Evolutionary conservation across 2,329 filamentous ascomycete species (phyloP), one percentile per base, ranked within the genome.

Genomic region (Hypoxylon sp.): DNA sequence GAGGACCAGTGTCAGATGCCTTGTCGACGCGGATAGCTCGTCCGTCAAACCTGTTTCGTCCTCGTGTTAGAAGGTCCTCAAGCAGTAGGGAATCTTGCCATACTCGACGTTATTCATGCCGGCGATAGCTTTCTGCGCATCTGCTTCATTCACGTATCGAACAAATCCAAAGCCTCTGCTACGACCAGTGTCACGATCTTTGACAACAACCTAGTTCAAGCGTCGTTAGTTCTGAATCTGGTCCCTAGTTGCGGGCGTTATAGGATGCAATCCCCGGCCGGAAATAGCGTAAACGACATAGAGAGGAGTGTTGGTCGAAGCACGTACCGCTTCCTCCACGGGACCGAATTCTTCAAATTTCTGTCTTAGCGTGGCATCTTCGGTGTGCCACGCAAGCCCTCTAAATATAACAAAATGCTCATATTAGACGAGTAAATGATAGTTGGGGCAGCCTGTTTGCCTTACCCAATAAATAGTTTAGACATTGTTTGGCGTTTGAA

Each of bases 151-250:
- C 56, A 88, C 83, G 83, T 95, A 99, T 75, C 94, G 92, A 71
- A 99, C 95, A 81, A 98, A 98, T 52, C 96, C 96, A 80, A 98
- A 99, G 68, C 96, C 96, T 81, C 96, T 93, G 86, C 94, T 98
- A 81, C 95, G 93, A 76, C 93, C 93, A 77, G 95, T 98, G 79
- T 98, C 95, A 77, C 94, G 93, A 82, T 99, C 95, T 85, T 97
- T 98, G 77, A 98, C 94, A 74, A 99, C 95, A 70, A 97, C 93
- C 95, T 98, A 75, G 53, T 66, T 21, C 46, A 64, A 54, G 24
- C 62, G 51, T 67, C 37, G 67, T 74, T 62, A 76, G 69, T 74
- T 63, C 67, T 17, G 3, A 21, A 21, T 15, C 24, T 3, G 35
- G n/a, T 2, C 54, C 6, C 11, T 21, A 6, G 19, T n/a, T 48